Evolutionary conservation across 108 stramenopile species (phyloP).

Genomic region (Cyclostephanos tholiformis): DNA sequence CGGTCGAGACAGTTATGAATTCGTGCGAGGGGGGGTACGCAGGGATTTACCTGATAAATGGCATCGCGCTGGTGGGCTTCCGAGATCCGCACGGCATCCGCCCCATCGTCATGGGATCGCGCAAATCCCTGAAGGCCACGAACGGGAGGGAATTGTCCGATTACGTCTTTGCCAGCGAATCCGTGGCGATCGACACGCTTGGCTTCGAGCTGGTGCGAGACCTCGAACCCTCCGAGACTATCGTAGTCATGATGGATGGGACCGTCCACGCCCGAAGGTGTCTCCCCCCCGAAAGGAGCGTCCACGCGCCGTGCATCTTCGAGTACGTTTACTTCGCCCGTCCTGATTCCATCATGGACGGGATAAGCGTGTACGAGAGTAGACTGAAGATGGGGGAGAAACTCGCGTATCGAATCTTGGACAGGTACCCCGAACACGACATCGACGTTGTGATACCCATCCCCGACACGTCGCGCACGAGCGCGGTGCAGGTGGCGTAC

Average conservation of each 20-base stretch:
- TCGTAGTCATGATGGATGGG: slow-evolving; percentile 86
- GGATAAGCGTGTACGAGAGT: slow-evolving; percentile 95
- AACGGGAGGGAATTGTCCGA: slow-evolving; percentile 55
- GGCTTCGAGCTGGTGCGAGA: slow-evolving; percentile 93
- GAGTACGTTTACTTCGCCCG: slow-evolving; percentile 99
- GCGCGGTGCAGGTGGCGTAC: slow-evolving; percentile 93
- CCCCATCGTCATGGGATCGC: slow-evolving; percentile 90
- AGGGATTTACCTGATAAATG: slow-evolving; percentile 93
- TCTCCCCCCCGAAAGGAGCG: slow-evolving; percentile 38
- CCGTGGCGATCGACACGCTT: slow-evolving; percentile 97
- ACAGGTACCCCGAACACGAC: slow-evolving; percentile 88
- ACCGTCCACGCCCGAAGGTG: slow-evolving; percentile 76
- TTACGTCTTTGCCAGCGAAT: slow-evolving; percentile 93
- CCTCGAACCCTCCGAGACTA: slow-evolving; percentile 93
- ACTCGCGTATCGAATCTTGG: slow-evolving; percentile 86
- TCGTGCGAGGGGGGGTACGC: slow-evolving; percentile 94
- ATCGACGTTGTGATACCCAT: slow-evolving; percentile 99
- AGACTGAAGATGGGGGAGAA: slow-evolving; percentile 97
- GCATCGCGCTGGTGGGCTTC: slow-evolving; percentile 95
- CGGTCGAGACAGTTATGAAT: slow-evolving; percentile 81
- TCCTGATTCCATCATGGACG: slow-evolving; percentile 98
- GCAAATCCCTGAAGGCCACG: slow-evolving; percentile 42
- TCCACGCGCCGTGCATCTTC: slow-evolving; percentile 92
- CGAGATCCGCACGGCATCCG: slow-evolving; percentile 98
- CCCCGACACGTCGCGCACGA: slow-evolving; percentile 96